Base-by-base conservation (phyloP, 2,329 filamentous ascomycete species). In the Cladorrhinum sp. region DNA sequence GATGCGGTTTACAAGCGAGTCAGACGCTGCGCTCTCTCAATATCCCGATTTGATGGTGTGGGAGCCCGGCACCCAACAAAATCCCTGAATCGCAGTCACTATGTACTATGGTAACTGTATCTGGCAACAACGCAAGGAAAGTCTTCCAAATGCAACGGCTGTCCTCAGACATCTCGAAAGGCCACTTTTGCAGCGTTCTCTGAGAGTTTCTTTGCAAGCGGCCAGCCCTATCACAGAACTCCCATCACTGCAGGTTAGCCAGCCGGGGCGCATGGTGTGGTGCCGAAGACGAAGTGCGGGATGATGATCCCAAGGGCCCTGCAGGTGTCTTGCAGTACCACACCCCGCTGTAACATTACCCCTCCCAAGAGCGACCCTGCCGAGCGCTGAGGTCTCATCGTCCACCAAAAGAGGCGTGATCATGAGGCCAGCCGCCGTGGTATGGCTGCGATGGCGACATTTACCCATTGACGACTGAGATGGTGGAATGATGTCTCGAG, bases 341-440 rank as follows among this genome's bases (percentile, higher is more conserved):
- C 32, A 53, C 53, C 53, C 29, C 51, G 52, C 52, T 58, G 62
- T 52, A 57, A 60, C 56, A 45, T 50, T 57, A 50, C 49, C 55
- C 50, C 60, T 52, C 60, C 50, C 29, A 18, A 49, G 48, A n/a
- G 52, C 3, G 38, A 61, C 56, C 57, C 62, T 57, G 50, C 45
- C 49, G 48, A 18, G 41, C 50, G 16, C 58, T 55, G 52, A 55
- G 52, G 12, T 55, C 32, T 63, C 65, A 63, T 64, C 61, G 57
- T 63, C 58, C 58, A 61, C 61, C 60, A 57, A 56, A 53, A 24
- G 10, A 45, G 32, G 32, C 56, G 38, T 55, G 59, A 64, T 67
- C 65, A 67, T 67, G 60, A 49, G 65, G 61, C 53, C 64, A 63
- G 53, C 55, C 20, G 25, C 22, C n/a, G 51, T 55, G 52, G 20